These are phyloP conservation scores for Gastrolobium villosum DNA, from an alignment of 306 rosid genomes.

Conservation along the genomic window DNA sequence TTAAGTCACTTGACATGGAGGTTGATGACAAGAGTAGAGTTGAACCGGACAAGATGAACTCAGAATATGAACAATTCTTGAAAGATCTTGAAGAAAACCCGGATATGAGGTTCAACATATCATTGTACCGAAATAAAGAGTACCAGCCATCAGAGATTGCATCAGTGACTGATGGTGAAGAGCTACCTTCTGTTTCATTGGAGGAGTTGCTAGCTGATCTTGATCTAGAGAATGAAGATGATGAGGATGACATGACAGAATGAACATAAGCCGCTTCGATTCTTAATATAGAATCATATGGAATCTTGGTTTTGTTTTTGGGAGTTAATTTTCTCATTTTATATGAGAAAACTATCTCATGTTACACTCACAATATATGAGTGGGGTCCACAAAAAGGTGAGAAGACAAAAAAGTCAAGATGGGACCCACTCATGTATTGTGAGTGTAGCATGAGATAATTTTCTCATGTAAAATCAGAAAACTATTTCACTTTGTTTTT, in stretches of 20 bases:
- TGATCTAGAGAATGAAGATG: constrained; percentile 60
- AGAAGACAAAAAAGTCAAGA: no score
- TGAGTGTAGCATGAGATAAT: no score
- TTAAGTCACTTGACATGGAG: constrained; percentile 68
- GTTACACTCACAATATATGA: no score
- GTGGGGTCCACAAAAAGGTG: no score
- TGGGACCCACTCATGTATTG: no score
- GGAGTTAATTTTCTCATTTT: no score
- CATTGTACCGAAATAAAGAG: constrained; percentile 63
- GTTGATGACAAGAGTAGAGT: constrained; percentile 58
- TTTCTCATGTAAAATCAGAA: no score
- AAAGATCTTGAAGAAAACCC: constrained; percentile 78
- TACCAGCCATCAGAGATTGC: constrained; percentile 69
- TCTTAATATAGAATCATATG: not conserved
- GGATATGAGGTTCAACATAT: constrained; percentile 62
- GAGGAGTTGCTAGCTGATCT: constrained; percentile 78
- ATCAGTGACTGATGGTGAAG: constrained; percentile 73
- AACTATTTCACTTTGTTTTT: no score
- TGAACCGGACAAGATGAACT: constrained; percentile 55
- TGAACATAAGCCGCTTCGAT: constrained; percentile 25
- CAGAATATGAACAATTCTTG: constrained; percentile 69
- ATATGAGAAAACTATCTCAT: no score
- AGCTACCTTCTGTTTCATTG: constrained; percentile 61
- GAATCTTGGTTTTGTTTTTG: no score
- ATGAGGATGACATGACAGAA: constrained; percentile 51